Evolutionary conservation across 192 early-diverging fungal genomes (phyloP).

Genomic region (Rhizoclosmatium sp.): DNA sequence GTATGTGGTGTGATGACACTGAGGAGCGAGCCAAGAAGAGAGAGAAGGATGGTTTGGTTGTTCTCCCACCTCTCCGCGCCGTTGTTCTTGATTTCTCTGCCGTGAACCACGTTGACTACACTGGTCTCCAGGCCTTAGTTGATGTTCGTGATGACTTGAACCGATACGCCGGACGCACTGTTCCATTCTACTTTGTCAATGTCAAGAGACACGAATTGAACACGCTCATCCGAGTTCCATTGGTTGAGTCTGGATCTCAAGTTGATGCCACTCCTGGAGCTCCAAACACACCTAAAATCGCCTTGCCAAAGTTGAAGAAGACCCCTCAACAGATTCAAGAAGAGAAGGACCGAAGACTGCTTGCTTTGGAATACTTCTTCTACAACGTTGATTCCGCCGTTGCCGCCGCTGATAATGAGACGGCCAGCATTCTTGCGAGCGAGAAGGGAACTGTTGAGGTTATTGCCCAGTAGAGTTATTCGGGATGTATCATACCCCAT

Average conservation of each 20-base stretch:
- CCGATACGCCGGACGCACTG: conserved; percentile 54
- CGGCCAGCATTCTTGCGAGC: not conserved
- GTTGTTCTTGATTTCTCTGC: conserved; percentile 83
- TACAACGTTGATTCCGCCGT: conserved; percentile 42
- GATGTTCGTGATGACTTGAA: conserved; percentile 70
- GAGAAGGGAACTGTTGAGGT: no score
- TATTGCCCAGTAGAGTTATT: no score
- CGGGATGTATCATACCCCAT: no score
- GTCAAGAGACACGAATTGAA: conserved; percentile 38
- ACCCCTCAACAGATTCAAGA: not conserved
- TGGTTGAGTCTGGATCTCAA: not conserved
- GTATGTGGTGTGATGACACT: conserved; percentile 49
- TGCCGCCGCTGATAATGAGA: conserved; percentile 6
- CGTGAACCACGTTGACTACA: conserved; percentile 81
- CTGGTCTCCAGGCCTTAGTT: conserved; percentile 79
- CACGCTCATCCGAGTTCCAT: conserved; percentile 26
- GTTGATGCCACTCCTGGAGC: not conserved
- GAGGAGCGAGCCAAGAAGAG: conserved; percentile 28
- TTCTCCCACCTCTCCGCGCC: conserved; percentile 62
- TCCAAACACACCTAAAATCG: not conserved
- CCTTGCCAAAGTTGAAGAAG: not conserved
- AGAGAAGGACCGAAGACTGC: not conserved
- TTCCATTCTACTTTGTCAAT: conserved; percentile 65
- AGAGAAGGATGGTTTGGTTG: not conserved
- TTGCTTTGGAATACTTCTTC: conserved; percentile 28